Percentiles rank a stretch among this genome's conserved stretches.
Conservation (phyloP, 2,329 filamentous ascomycete species). For the Phyllosticta capitalensis region DNA sequence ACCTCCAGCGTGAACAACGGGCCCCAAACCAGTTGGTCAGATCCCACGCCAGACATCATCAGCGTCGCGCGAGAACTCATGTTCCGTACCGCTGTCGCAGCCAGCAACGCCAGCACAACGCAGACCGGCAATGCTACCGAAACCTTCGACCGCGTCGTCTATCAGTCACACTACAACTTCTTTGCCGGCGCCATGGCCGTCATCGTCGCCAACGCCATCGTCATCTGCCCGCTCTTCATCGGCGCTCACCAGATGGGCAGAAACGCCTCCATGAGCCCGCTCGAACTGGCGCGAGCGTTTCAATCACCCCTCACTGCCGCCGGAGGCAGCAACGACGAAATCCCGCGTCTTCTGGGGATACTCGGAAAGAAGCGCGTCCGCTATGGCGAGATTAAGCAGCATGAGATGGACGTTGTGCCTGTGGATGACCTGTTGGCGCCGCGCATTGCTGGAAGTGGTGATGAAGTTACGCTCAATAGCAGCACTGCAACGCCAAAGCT, state of each 20-base stretch:
- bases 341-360: not conserved
- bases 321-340: not conserved
- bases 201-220: slow-evolving; percentile 14
- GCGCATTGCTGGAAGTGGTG: not conserved
- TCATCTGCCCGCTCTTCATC: slow-evolving; percentile 17
- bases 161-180: slow-evolving; percentile 4
- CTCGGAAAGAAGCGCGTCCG: not conserved
- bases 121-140: not conserved
- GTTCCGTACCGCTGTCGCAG: not conserved
- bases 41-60: not conserved
- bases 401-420: not conserved
- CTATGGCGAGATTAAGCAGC: not conserved
- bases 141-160: slow-evolving; percentile 9
- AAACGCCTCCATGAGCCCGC: slow-evolving; percentile 20
- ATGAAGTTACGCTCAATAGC: not conserved
- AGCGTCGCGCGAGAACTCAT: not conserved
- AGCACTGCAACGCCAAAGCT: not conserved
- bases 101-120: not conserved
- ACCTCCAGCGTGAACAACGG: not conserved
- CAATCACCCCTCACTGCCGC: slow-evolving; percentile 19
- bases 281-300: slow-evolving; percentile 25
- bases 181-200: slow-evolving; percentile 14
- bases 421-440: not conserved
- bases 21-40: not conserved
- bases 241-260: slow-evolving; percentile 24